These are phyloP conservation scores for Gliomastix tumulicola DNA, from an alignment of 2,329 filamentous ascomycete species.

Conservation along the genomic window DNA sequence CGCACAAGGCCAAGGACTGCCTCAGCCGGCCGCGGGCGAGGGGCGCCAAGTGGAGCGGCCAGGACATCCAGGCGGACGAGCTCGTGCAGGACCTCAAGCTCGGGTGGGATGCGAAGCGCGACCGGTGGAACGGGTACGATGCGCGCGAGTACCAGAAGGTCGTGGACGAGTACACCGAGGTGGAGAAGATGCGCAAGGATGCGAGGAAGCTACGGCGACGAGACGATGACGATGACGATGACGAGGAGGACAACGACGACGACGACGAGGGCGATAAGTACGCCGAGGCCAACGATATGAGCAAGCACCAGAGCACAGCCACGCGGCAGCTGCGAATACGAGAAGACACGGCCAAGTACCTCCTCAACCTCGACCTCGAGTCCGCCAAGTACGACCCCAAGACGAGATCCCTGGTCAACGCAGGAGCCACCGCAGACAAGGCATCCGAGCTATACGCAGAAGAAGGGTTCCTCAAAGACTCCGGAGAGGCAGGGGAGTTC, in stretches of 20 bases:
- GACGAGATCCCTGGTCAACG: slow-evolving; percentile 83
- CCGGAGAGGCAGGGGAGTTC: slow-evolving; percentile 89
- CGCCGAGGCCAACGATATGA: slow-evolving; percentile 95
- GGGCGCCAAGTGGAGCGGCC: slow-evolving; percentile 87
- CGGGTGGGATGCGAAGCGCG: slow-evolving; percentile 95
- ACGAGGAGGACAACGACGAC: slow-evolving; percentile 43
- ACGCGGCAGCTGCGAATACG: slow-evolving; percentile 86
- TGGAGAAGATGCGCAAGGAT: slow-evolving; percentile 67
- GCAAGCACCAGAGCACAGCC: slow-evolving; percentile 81
- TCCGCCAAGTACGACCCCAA: slow-evolving; percentile 98
- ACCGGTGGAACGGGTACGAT: slow-evolving; percentile 98
- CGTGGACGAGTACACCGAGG: slow-evolving; percentile 81
- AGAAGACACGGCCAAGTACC: slow-evolving; percentile 95
- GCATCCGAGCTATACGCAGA: slow-evolving; percentile 81
- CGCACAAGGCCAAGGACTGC: slow-evolving; percentile 92
- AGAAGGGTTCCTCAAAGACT: slow-evolving; percentile 82
- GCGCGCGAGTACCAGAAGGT: slow-evolving; percentile 76
- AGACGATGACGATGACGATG: slow-evolving; percentile 23
- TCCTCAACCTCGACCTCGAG: slow-evolving; percentile 89
- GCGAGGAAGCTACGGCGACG: slow-evolving; percentile 41
- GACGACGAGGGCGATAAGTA: slow-evolving; percentile 65
- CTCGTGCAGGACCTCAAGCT: slow-evolving; percentile 76
- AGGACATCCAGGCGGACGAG: slow-evolving; percentile 90
- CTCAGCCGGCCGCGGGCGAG: slow-evolving; percentile 80
- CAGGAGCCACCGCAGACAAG: slow-evolving; percentile 71